phyloP scores from a whole-genome alignment of 192 early-diverging fungal genomes.

The Rhizophlyctis rosea region DNA sequence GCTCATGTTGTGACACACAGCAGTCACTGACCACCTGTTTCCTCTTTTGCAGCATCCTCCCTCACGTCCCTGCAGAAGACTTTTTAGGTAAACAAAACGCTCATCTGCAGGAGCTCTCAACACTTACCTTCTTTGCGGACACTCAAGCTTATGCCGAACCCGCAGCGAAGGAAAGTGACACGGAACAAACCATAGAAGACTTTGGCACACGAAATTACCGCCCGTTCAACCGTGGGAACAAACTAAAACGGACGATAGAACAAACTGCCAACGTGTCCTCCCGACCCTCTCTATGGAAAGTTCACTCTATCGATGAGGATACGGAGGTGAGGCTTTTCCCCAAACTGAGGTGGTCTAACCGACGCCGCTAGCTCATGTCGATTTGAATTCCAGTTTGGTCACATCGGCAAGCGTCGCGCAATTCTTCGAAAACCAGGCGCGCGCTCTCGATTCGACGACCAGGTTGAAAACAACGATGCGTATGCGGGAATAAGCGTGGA shows the following conservation, averaged over 20 bases:
- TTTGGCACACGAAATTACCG: constrained; percentile 21
- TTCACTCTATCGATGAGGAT: constrained; percentile 18
- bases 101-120: too few species aligned
- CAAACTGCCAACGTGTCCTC: constrained; percentile 21
- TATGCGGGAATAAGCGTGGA: constrained; percentile 64
- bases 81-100: too few species aligned
- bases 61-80: too few species aligned
- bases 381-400: constrained; percentile 21
- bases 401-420: constrained; percentile 35
- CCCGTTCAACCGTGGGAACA: constrained; percentile 69
- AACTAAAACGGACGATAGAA: constrained; percentile 59
- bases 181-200: too few species aligned
- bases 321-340: constrained; percentile 8
- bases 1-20: too few species aligned
- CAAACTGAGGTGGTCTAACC: not conserved
- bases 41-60: too few species aligned
- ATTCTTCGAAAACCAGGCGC: constrained; percentile 31
- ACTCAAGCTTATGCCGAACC: too few species aligned
- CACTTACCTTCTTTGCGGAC: too few species aligned
- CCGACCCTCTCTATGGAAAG: constrained; percentile 19
- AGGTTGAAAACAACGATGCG: constrained; percentile 58
- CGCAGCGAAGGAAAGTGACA: too few species aligned
- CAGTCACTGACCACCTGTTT: too few species aligned
- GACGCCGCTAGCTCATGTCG: too few species aligned
- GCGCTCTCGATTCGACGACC: constrained; percentile 7